These are phyloP conservation scores for Coccomyxa sp. DNA, from an alignment of 139 green algal species.

Conservation along the genomic window DNA sequence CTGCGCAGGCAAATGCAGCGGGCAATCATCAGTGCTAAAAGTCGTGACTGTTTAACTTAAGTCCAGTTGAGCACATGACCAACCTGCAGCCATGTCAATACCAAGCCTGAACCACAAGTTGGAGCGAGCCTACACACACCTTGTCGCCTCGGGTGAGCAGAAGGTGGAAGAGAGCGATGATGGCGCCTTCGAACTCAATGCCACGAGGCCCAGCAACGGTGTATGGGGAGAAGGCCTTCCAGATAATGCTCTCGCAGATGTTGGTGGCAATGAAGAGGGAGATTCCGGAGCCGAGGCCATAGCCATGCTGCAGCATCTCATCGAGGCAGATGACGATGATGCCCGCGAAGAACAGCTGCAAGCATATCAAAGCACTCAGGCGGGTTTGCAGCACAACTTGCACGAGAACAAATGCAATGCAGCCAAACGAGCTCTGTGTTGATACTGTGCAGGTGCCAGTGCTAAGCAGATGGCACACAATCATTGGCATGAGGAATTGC, in stretches of 20 bases:
- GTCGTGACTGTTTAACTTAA: neutral
- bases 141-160: conserved; percentile 93
- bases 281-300: conserved; percentile 96
- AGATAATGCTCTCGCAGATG: conserved; percentile 99
- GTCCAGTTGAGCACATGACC: too few species aligned
- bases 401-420: too few species aligned
- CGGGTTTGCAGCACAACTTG: neutral
- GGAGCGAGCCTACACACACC: conserved; percentile 25
- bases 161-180: conserved; percentile 97
- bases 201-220: conserved; percentile 72
- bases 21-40: neutral
- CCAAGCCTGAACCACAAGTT: neutral
- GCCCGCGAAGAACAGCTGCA: conserved; percentile 94
- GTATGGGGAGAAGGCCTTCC: conserved; percentile 95
- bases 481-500: neutral
- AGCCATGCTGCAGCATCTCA: conserved; percentile 96
- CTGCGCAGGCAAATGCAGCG: neutral
- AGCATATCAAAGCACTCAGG: neutral
- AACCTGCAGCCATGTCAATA: neutral
- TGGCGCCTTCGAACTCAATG: conserved; percentile 96
- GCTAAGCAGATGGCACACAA: neutral
- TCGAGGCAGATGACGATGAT: conserved; percentile 99
- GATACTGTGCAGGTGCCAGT: neutral
- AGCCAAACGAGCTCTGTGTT: too few species aligned
- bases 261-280: conserved; percentile 99